These are phyloP conservation scores for Chrysanthemum makinoi DNA, from an alignment of 129 eudicot species.

Conservation along the genomic window DNA sequence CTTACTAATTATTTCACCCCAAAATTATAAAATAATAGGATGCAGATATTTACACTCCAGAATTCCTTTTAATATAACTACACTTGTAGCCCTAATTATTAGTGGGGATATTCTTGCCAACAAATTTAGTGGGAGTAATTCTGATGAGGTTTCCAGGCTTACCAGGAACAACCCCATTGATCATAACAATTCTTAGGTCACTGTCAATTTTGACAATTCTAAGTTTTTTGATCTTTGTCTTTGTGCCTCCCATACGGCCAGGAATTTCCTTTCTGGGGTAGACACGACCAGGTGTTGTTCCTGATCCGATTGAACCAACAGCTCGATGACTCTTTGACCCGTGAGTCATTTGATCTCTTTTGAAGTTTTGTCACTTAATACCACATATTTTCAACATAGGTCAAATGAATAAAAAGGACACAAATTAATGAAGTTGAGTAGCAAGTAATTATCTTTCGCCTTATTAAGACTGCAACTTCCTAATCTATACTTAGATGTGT, in stretches of 20 bases:
- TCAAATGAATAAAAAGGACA: not conserved
- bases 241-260: constrained; percentile 96
- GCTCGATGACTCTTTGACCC: constrained; percentile 96
- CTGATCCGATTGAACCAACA: constrained; percentile 97
- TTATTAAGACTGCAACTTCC: not conserved
- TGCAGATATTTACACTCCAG: too few species aligned
- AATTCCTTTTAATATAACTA: too few species aligned
- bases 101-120: constrained; percentile 86
- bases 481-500: not conserved
- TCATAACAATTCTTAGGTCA: constrained; percentile 80
- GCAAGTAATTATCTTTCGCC: not conserved
- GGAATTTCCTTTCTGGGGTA: constrained; percentile 95
- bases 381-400: constrained; percentile 54
- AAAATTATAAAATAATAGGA: too few species aligned
- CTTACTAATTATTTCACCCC: too few species aligned
- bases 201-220: constrained; percentile 74
- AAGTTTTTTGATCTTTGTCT: constrained; percentile 74
- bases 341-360: constrained; percentile 89
- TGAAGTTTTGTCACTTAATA: constrained; percentile 86
- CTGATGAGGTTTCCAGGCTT: constrained; percentile 96
- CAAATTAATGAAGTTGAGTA: not conserved
- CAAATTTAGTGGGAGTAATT: constrained; percentile 92
- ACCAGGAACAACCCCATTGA: constrained; percentile 96
- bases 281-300: constrained; percentile 96
- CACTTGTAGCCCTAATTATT: too few species aligned